Conservation (phyloP, 495 filamentous ascomycete genomes). For the Talaromyces ruber region DNA sequence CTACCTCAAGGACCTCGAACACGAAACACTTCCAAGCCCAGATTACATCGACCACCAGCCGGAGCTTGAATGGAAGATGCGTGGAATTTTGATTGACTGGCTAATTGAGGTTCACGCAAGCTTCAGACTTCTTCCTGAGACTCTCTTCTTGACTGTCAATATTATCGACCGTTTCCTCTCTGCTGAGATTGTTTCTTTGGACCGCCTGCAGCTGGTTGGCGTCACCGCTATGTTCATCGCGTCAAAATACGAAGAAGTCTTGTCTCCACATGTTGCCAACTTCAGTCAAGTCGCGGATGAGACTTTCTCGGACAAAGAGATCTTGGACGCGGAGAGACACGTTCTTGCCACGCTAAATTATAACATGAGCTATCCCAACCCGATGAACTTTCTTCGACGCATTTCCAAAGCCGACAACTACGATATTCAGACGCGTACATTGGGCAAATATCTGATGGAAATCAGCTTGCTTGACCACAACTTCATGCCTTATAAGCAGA, state of each 20-base stretch:
- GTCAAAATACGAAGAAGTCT: slow-evolving; percentile 96
- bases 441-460: slow-evolving; percentile 98
- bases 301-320: slow-evolving; percentile 91
- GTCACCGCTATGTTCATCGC: slow-evolving; percentile 99
- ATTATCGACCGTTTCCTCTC: slow-evolving; percentile 97
- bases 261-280: slow-evolving; percentile 93
- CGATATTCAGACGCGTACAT: slow-evolving; percentile 91
- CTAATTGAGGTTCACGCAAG: slow-evolving; percentile 95
- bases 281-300: slow-evolving; percentile 96
- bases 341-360: slow-evolving; percentile 86
- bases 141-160: slow-evolving; percentile 93
- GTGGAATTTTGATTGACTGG: slow-evolving; percentile 96
- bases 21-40: slow-evolving; percentile 76
- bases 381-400: slow-evolving; percentile 97
- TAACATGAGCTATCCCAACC: slow-evolving; percentile 96
- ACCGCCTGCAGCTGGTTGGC: slow-evolving; percentile 91
- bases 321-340: slow-evolving; percentile 93
- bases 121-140: slow-evolving; percentile 96
- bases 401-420: slow-evolving; percentile 99
- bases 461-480: slow-evolving; percentile 91
- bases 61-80: slow-evolving; percentile 96
- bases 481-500: slow-evolving; percentile 79
- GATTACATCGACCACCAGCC: slow-evolving; percentile 90
- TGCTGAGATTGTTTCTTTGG: slow-evolving; percentile 84
- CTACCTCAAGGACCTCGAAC: slow-evolving; percentile 82